Evolutionary conservation across 768 basidiomycete genomes (phyloP).

Genomic region (Cystobasidium ongulense): DNA sequence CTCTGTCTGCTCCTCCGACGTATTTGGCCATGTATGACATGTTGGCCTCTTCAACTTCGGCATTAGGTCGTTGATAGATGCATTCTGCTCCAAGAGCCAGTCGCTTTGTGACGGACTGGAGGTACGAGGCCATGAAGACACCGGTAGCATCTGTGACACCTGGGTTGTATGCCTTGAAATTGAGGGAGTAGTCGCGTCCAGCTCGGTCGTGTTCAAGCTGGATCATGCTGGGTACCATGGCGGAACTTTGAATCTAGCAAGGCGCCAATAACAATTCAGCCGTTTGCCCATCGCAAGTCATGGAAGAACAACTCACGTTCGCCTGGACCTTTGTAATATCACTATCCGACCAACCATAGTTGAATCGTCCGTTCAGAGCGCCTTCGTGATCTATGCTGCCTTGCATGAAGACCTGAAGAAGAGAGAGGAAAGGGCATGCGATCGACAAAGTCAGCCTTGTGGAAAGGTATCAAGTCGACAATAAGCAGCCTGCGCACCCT

Average conservation of each 20-base stretch:
- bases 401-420: conserved; percentile 73
- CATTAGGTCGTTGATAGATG: conserved; percentile 66
- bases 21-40: conserved; percentile 75
- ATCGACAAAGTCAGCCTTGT: background rate
- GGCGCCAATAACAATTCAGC: background rate
- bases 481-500: conserved; percentile 50
- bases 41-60: conserved; percentile 46
- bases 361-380: conserved; percentile 74
- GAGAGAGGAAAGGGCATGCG: background rate
- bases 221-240: conserved; percentile 37
- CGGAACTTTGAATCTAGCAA: conserved; percentile 30
- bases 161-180: conserved; percentile 83
- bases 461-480: background rate
- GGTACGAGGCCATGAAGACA: conserved; percentile 80
- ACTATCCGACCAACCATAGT: conserved; percentile 52
- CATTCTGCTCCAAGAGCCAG: conserved; percentile 80
- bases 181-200: conserved; percentile 76
- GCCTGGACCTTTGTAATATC: conserved; percentile 28
- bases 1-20: conserved; percentile 35
- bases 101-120: conserved; percentile 86
- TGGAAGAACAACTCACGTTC: background rate
- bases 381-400: conserved; percentile 91
- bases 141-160: conserved; percentile 74
- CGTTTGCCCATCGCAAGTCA: background rate
- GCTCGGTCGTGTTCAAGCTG: conserved; percentile 92